Evolutionary conservation across 495 filamentous ascomycete species (phyloP), one percentile per base, ranked within the genome.

Genomic region (Cetradonia linearis): DNA sequence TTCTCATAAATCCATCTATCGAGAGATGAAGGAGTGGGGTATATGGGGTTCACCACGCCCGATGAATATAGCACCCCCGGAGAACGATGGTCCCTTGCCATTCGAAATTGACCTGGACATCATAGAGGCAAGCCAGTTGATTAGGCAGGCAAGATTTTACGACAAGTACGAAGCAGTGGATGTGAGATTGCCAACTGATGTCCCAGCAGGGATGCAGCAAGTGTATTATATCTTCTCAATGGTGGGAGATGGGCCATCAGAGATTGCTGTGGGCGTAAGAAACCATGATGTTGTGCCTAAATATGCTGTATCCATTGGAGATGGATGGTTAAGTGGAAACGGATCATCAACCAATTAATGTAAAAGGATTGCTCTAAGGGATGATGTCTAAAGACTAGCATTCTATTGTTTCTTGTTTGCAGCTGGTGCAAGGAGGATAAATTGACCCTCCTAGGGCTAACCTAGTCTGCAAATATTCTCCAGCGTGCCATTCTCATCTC

Each of bases 171-270:
- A 52, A 1, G 14, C 25, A 14, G 57, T 59, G 23, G 34, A 40
- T n/a, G 8, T 59, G 16, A 59, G 28, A 14, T 31, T 8, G 34
- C 57, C 57, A 13, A 40, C 3, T 1, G 47, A 38, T 3, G 18
- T 59, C 13, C 8, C 31, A 1, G n/a, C 28, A 11, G 14, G 14
- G 0, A 5, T 14, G 0, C 46, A 53, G 25, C 47, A 59, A 28
- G 18, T 50, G 4, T 59, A 52, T 33, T 59, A 59, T 18, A 30
- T 33, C 20, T 59, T 59, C 18, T 27, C 18, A 5, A 52, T 59
- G 46, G 46, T 38, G 6, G 47, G 46, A 13, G 5, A 18, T 3
- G 20, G 6, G 33, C 46, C 46, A 25, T 14, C 28, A 3, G 3
- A 5, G 5, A 23, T 59, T 23, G 47, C 36, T 52, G 57, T 59